These are phyloP conservation scores for Tremella yokohamensis DNA, from an alignment of 768 basidiomycete species.

Conservation along the genomic window DNA sequence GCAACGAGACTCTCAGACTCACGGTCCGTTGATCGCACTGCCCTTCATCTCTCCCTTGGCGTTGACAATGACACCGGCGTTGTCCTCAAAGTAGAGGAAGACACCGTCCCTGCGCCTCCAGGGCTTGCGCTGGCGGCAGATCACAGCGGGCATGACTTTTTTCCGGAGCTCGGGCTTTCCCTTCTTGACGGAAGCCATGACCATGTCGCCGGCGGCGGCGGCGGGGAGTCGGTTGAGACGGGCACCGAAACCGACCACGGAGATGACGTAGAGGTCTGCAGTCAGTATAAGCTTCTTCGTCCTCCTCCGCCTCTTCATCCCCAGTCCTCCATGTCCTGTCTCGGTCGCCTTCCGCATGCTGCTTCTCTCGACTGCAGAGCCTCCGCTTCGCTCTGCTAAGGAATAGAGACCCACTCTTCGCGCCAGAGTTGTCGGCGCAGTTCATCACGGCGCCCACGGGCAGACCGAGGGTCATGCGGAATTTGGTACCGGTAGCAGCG, in stretches of 20 bases:
- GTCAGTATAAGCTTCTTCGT: too few relatives aligned
- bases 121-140: constrained; percentile 95
- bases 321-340: too few relatives aligned
- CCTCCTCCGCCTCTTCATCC: too few relatives aligned
- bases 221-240: constrained; percentile 96
- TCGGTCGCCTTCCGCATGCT: too few relatives aligned
- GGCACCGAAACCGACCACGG: constrained; percentile 91
- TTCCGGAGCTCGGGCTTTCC: constrained; percentile 99
- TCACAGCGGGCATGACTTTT: constrained; percentile 97
- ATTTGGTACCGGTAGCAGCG: constrained; percentile 78
- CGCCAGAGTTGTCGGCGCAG: constrained; percentile 98
- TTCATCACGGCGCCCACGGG: constrained; percentile 66
- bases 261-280: constrained; percentile 63
- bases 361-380: too few relatives aligned
- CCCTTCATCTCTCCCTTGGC: constrained; percentile 99
- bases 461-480: constrained; percentile 67
- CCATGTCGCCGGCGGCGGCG: constrained; percentile 57
- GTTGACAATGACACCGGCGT: constrained; percentile 96
- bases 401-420: constrained; percentile 62
- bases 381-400: too few relatives aligned
- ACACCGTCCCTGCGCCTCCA: constrained; percentile 98
- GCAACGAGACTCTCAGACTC: constrained; percentile 15
- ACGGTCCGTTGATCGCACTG: constrained; percentile 56
- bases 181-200: constrained; percentile 89
- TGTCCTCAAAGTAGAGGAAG: constrained; percentile 98